Base-by-base conservation (phyloP, 768 basidiomycete species). In the Amanita brunnescens region DNA sequence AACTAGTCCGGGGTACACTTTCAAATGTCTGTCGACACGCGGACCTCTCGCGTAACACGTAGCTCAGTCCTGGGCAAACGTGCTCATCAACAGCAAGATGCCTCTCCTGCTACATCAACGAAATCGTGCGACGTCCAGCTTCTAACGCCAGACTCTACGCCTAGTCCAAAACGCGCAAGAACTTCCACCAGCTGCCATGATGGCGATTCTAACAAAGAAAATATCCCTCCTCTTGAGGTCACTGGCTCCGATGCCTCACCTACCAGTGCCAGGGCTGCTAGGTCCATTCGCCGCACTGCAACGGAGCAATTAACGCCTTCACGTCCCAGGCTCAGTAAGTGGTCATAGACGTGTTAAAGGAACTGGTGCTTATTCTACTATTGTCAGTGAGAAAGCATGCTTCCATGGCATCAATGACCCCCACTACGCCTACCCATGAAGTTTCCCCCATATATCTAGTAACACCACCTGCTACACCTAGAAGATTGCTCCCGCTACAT, bases 131-230 rank as follows among this genome's bases (percentile, higher is more conserved):
- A 67, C 59, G 68, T 71, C 59, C 66, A 68, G 63, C 71, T 77
- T 26, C 75, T 71, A 55, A 82, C 83, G 0, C 83, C 85, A 5
- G 80, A 85, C 55, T 67, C 71, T 26, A 81, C 79, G 6, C 85
- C 85, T 16, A 78, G 75, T 58, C 70, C 77, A 32, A 88, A 88
- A 67, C 83, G 86, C 49, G 67, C 75, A 39, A 76, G 79, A 47
- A 78, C 74, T 14, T 72, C 76, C 13, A 61, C 63, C 13, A 64
- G 64, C 5, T 54, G 63, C 29, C 48, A 74, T 16, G 81, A 83
- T 54, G 78, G 75, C 37, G 78, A 81, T 46, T 70, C 72, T 20
- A 88, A 88, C 65, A 88, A 88, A 70, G 86, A 88, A 64, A 88
- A 88, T 58, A 73, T 87, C 14, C 83, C 85, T n/a, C 86, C 86